Conservation (phyloP, 1,284 basidiomycete genomes). For the Fomes fomentarius region DNA sequence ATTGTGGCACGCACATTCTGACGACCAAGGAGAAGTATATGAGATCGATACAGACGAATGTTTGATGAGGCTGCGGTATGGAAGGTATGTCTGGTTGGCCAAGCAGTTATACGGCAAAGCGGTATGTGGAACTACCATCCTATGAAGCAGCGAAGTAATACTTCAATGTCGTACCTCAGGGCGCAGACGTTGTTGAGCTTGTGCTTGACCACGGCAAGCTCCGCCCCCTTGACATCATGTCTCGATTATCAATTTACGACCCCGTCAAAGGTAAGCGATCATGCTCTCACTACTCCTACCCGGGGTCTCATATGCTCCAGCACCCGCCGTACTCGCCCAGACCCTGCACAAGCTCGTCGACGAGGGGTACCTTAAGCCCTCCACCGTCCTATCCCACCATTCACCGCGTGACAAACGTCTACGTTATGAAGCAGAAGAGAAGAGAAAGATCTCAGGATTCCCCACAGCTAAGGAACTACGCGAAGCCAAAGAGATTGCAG, state of each 20-base stretch:
- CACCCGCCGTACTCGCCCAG: conserved; percentile 54
- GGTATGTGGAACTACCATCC: conserved; percentile 40
- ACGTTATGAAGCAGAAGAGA: conserved; percentile 75
- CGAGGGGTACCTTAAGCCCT: conserved; percentile 69
- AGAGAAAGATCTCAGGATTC: conserved; percentile 68
- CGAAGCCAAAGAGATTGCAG: conserved; percentile 67
- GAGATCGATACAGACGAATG: conserved; percentile 84
- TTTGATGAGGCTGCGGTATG: conserved; percentile 77
- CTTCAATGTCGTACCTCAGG: conserved; percentile 49
- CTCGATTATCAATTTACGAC: conserved; percentile 53
- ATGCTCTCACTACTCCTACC: neutral
- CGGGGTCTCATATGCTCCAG: conserved; percentile 35
- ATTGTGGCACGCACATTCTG: conserved; percentile 79
- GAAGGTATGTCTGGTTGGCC: conserved; percentile 76
- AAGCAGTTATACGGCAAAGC: conserved; percentile 69
- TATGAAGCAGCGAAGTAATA: neutral
- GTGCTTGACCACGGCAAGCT: conserved; percentile 89
- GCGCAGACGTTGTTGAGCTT: conserved; percentile 71
- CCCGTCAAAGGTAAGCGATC: conserved; percentile 54
- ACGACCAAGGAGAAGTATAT: conserved; percentile 77
- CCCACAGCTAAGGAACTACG: conserved; percentile 77
- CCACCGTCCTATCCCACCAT: conserved; percentile 69
- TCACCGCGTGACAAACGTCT: conserved; percentile 79
- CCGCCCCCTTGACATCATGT: conserved; percentile 72
- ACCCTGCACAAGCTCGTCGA: conserved; percentile 69